Conservation (phyloP, 441 rosid genomes). For the Macaranga tanarius region DNA sequence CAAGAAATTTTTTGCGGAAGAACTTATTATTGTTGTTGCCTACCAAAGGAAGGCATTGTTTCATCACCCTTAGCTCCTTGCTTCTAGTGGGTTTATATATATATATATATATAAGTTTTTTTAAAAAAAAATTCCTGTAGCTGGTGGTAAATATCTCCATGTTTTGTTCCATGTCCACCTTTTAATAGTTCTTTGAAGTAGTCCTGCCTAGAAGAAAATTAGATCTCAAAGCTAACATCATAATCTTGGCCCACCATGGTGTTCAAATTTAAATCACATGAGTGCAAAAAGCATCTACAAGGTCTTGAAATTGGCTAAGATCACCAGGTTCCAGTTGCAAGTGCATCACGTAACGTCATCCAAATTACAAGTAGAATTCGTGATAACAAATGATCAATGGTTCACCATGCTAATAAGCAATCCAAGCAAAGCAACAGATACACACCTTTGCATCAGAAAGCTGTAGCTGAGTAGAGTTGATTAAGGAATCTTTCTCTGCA, state of each 20-base stretch:
- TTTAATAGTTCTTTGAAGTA: not conserved
- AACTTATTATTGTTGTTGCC: no score
- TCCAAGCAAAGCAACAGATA: slow-evolving; percentile 3
- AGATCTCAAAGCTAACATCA: not conserved
- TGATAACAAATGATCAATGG: slow-evolving; percentile 1
- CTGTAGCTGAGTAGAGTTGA: slow-evolving; percentile 67
- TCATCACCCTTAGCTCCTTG: no score
- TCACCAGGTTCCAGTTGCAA: not conserved
- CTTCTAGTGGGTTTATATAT: no score
- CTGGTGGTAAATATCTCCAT: not conserved
- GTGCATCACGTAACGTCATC: not conserved
- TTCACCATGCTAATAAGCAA: slow-evolving; percentile 14
- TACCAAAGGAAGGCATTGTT: no score
- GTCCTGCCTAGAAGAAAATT: slow-evolving; percentile 7
- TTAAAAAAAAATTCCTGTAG: not conserved
- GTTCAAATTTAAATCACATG: not conserved
- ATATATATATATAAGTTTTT: no score
- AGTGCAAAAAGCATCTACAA: no score
- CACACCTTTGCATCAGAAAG: slow-evolving; percentile 85
- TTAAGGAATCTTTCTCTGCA: slow-evolving; percentile 62
- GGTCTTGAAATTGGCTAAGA: not conserved
- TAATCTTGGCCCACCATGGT: not conserved
- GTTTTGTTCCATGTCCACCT: not conserved
- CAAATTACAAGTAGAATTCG: not conserved
- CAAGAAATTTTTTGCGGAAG: not conserved